phyloP scores from a whole-genome alignment of 1,139 yeast genomes.

The Yamadazyma triangularis region DNA sequence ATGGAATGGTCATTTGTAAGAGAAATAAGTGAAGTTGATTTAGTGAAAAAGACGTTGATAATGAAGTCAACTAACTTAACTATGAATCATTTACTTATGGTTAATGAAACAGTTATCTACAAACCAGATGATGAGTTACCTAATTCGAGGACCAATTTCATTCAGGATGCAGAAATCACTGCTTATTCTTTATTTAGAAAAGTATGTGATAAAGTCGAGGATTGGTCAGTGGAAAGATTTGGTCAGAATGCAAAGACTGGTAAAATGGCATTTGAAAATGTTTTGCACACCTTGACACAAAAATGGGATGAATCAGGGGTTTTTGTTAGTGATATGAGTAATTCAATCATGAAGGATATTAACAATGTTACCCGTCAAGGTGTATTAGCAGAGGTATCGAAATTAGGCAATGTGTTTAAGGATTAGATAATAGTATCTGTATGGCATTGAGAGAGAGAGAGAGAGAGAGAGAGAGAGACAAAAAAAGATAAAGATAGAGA shows the following conservation, averaged over 20 bases:
- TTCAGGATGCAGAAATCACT: slow-evolving; percentile 83
- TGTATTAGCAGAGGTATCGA: slow-evolving; percentile 37
- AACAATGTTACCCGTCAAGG: slow-evolving; percentile 26
- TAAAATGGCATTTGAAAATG: slow-evolving; percentile 77
- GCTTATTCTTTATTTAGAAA: slow-evolving; percentile 72
- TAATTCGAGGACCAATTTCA: slow-evolving; percentile 51
- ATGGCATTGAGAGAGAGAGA: no score
- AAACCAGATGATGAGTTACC: slow-evolving; percentile 59
- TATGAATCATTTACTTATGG: slow-evolving; percentile 69
- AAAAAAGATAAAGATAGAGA: no score
- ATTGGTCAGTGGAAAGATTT: slow-evolving; percentile 87
- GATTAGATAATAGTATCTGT: no score
- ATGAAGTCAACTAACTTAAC: slow-evolving; percentile 88
- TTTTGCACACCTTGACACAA: slow-evolving; percentile 51
- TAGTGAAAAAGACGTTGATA: slow-evolving; percentile 56
- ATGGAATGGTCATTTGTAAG: slow-evolving; percentile 74
- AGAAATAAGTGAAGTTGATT: slow-evolving; percentile 84
- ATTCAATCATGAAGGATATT: slow-evolving; percentile 20
- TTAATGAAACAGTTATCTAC: slow-evolving; percentile 81
- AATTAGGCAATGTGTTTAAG: slow-evolving; percentile 23
- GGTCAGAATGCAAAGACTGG: slow-evolving; percentile 84
- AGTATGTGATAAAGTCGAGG: slow-evolving; percentile 80
- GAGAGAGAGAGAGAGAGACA: no score
- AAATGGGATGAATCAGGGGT: slow-evolving; percentile 48
- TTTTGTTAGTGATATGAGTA: slow-evolving; percentile 32